Percentiles rank a stretch among this genome's conserved stretches.
Evolutionary conservation across 495 filamentous ascomycete species (phyloP).

Genomic region (Lasiosphaeriaceae sp.): DNA sequence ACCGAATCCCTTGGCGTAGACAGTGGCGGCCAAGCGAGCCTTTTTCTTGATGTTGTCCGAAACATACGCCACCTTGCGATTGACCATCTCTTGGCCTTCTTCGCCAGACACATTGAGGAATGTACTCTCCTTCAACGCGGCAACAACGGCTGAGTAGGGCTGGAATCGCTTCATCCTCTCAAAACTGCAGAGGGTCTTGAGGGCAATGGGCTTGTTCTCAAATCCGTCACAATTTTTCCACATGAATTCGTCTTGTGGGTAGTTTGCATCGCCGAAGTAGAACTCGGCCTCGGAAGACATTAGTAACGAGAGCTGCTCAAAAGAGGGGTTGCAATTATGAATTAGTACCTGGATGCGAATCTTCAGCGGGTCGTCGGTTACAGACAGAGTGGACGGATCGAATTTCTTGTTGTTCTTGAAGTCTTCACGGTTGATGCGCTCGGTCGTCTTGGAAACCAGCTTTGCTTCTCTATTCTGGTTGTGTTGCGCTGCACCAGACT

Average conservation of each 20-base stretch:
- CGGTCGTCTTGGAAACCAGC: conserved; percentile 17
- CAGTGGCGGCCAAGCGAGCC: conserved; percentile 31
- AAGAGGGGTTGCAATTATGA: background rate
- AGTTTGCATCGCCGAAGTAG: conserved; percentile 95
- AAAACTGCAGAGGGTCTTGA: conserved; percentile 75
- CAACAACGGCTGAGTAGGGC: conserved; percentile 73
- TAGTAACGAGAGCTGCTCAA: conserved; percentile 9
- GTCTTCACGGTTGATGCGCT: conserved; percentile 16
- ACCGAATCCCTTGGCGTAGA: conserved; percentile 81
- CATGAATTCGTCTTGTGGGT: conserved; percentile 79
- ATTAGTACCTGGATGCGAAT: conserved; percentile 41
- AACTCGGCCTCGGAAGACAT: conserved; percentile 75
- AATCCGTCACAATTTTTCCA: conserved; percentile 69
- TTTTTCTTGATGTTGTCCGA: conserved; percentile 22
- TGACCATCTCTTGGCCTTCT: conserved; percentile 60
- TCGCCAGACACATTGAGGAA: conserved; percentile 58
- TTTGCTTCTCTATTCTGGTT: conserved; percentile 18
- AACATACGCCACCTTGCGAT: conserved; percentile 67
- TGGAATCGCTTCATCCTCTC: conserved; percentile 93
- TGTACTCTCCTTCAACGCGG: conserved; percentile 71
- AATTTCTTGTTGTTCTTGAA: conserved; percentile 54
- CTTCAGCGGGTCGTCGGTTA: conserved; percentile 67
- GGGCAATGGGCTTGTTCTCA: conserved; percentile 71
- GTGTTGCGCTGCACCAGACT: background rate
- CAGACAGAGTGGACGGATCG: conserved; percentile 57